Evolutionary conservation across 2,329 filamentous ascomycete genomes (phyloP), one percentile per base, ranked within the genome.

Genomic region (Thielaviopsis populi): DNA sequence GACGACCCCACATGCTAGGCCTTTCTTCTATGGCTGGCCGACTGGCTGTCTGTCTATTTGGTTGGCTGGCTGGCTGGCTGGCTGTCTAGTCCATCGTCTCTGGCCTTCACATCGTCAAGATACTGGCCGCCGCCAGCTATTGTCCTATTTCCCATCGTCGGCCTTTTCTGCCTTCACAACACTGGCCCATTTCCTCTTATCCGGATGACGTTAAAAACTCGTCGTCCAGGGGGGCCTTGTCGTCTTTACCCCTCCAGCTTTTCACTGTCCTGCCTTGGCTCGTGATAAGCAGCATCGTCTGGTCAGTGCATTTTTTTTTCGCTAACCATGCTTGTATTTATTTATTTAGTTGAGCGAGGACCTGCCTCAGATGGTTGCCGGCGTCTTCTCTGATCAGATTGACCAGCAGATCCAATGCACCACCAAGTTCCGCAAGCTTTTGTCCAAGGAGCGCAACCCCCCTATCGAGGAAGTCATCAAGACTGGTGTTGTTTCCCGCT

Each of bases 401-500:
- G 94, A 99, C 74, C 83, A 88, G 70, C 94, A 99, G 78, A 99
- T 99, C 70, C 86, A 92, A 77, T 91, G 92, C 65, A 99, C 94
- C 33, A 99, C 94, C 70, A 96, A 96, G 76, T 99, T 99, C 82
- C 83, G 94, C 74, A 99, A 99, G 82, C 83, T 99, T 50, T 81
- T 99, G 33, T 96, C 91, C 69, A 99, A 99, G 80, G 94, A 99
- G 80, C 89, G 94, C 73, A 99, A 99, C 79, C 94, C 94, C 58
- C 94, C 94, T 56, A 99, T 99, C 74, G 94, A 99, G 79, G 91
- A 95, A 74, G 94, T 99, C 70, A 99, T 99, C 77, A 95, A 97
- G 83, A 97, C 94, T 66, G 94, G 94, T 72, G 94, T 99, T 68
- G 94, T 99, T 69, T 87, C 85, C 79, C 88, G 94, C 73, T 99